phyloP scores from a whole-genome alignment of 2,329 filamentous ascomycete genomes.

The Phaeosphaeria sp. region DNA sequence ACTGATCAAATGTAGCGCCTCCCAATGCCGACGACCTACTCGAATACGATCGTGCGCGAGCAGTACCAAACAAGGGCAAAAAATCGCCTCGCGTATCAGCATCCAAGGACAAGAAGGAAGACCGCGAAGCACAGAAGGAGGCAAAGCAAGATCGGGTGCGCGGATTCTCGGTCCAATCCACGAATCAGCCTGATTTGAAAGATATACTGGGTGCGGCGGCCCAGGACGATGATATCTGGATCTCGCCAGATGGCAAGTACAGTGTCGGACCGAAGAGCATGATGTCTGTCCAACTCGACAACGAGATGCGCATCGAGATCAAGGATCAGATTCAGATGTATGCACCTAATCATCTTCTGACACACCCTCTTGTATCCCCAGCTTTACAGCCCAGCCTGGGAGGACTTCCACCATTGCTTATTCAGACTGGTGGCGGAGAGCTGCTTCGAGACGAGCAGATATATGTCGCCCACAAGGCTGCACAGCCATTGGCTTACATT shows the following conservation, averaged over 20 bases:
- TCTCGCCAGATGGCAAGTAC: slow-evolving; percentile 45
- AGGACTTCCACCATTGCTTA: slow-evolving; percentile 84
- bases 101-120: slow-evolving; percentile 23
- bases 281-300: slow-evolving; percentile 70
- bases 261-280: slow-evolving; percentile 41
- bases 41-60: slow-evolving; percentile 49
- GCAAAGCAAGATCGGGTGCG: slow-evolving; percentile 42
- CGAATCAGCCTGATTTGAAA: slow-evolving; percentile 24
- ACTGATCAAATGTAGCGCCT: too few species aligned
- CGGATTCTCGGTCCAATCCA: slow-evolving; percentile 40
- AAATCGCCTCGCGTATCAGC: slow-evolving; percentile 11
- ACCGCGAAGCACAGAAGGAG: slow-evolving; percentile 43
- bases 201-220: slow-evolving; percentile 10
- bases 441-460: slow-evolving; percentile 93
- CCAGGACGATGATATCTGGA: slow-evolving; percentile 21
- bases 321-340: slow-evolving; percentile 94
- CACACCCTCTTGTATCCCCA: slow-evolving; percentile 89
- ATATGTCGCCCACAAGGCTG: slow-evolving; percentile 92
- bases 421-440: slow-evolving; percentile 88
- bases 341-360: slow-evolving; percentile 81
- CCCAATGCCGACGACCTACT: slow-evolving; percentile 77
- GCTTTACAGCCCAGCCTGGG: slow-evolving; percentile 87
- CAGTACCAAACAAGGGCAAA: slow-evolving; percentile 12
- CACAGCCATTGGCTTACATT: slow-evolving; percentile 78
- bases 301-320: slow-evolving; percentile 68